Evolutionary conservation across 441 rosid genomes (phyloP).

Genomic region (Gossypium lobatum): DNA sequence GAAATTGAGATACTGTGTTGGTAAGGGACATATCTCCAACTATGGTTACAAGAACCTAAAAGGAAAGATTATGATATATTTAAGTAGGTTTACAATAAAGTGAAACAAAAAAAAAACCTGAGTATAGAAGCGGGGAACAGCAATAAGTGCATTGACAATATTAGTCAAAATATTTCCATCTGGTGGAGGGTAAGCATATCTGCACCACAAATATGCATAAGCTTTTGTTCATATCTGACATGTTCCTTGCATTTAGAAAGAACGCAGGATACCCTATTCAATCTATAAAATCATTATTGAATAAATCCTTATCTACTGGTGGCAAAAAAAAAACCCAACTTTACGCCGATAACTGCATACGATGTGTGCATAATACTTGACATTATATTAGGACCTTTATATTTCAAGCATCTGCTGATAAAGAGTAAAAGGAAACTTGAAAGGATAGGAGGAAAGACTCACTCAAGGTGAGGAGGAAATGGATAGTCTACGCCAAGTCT

Average conservation of each 20-base stretch:
- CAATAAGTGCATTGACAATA: constrained; percentile 90
- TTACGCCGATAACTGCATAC: neutral
- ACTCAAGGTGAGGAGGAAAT: constrained; percentile 93
- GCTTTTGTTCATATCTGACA: neutral
- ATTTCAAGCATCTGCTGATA: neutral
- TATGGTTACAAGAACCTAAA: neutral
- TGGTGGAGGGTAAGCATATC: constrained; percentile 95
- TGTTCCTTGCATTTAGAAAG: neutral
- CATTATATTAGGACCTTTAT: neutral
- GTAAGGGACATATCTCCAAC: constrained; percentile 3
- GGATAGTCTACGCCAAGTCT: constrained; percentile 90
- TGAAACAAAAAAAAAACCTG: constrained; percentile 45
- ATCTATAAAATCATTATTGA: neutral
- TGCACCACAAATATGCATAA: constrained; percentile 24
- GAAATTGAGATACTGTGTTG: constrained; percentile 9
- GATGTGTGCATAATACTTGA: neutral
- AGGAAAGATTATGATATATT: neutral
- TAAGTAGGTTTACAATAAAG: constrained; percentile 13
- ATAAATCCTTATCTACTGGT: neutral
- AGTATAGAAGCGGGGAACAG: constrained; percentile 90
- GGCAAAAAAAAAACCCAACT: neutral
- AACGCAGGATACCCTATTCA: neutral
- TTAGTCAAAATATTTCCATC: constrained; percentile 96
- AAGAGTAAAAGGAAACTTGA: neutral
- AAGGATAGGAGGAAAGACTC: constrained; percentile 25